phyloP scores from a whole-genome alignment of 2,329 filamentous ascomycete genomes.

The Fusarium sp. region DNA sequence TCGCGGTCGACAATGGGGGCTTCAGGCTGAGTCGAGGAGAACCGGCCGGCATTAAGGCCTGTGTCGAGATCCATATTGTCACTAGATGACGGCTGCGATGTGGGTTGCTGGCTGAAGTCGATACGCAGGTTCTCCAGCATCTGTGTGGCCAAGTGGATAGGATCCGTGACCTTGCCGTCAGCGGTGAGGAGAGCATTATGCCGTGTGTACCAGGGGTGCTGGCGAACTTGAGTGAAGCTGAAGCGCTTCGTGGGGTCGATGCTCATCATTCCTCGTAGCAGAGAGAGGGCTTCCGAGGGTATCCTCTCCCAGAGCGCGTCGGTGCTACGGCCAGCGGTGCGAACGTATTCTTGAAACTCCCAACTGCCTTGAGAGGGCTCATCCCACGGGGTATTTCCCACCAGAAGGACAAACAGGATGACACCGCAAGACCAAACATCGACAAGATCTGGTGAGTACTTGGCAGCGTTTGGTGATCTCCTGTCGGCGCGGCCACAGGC shows the following conservation, averaged over 20 bases:
- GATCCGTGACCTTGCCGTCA: constrained; percentile 81
- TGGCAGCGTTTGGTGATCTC: constrained; percentile 59
- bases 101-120: constrained; percentile 79
- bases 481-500: constrained; percentile 61
- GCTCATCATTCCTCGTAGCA: constrained; percentile 93
- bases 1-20: constrained; percentile 77
- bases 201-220: constrained; percentile 94
- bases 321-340: constrained; percentile 80
- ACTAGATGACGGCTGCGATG: constrained; percentile 52
- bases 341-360: constrained; percentile 90
- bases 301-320: constrained; percentile 89
- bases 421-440: constrained; percentile 99
- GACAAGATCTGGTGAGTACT: constrained; percentile 81
- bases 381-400: constrained; percentile 98
- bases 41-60: constrained; percentile 55
- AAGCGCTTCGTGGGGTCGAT: constrained; percentile 81
- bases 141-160: constrained; percentile 86
- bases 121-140: constrained; percentile 94
- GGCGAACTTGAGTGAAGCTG: constrained; percentile 84
- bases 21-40: constrained; percentile 89
- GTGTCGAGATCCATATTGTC: constrained; percentile 79
- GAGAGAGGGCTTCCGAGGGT: constrained; percentile 77
- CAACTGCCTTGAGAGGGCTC: constrained; percentile 87
- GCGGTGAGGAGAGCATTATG: constrained; percentile 79
- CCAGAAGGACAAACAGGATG: constrained; percentile 94